Evolutionary conservation across 257 asterid genomes (phyloP), one percentile per base, ranked within the genome.

Genomic region (Ilex aquifolium): DNA sequence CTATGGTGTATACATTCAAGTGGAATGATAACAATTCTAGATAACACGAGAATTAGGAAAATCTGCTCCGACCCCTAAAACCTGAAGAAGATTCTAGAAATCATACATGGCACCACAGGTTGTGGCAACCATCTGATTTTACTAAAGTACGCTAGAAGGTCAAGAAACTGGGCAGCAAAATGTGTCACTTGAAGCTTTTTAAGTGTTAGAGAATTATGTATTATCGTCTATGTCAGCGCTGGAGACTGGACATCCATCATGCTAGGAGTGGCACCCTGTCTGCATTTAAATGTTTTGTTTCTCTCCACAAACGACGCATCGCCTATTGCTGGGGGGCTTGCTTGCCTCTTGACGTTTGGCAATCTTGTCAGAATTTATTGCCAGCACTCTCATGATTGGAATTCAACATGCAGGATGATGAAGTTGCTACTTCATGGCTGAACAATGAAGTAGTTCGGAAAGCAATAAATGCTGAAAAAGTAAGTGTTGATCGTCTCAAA

Each of bases 381-480:
- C 36, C 32, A 17, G n/a, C 62, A 46, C 42, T 40, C 66, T 30
- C 61, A 64, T 64, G 48, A 52, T 59, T 48, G 29, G 53, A 21
- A 31, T 44, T 53, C 65, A 67, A 61, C 30, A 21, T 74, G 72
- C 78, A 92, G 99, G 82, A 78, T 55, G 99, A 89, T 62, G 88
- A 78, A 65, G 97, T 89, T 65, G 96, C 97, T 14, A 79, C 72
- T 66, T 72, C 80, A 9, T 92, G 99, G 99, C 85, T 92, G 69
- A 82, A 85, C 72, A 77, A 81, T 51, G 90, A 78, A 76, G 79
- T 78, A 48, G 94, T 92, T 67, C 79, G 97, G 77, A 73, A 84
- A 77, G 96, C 99, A 31, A 83, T 92, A 67, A 97, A 89, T 64
- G 97, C 96, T 52, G 95, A 78, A 36, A 71, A 68, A 55, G 99